A percentile compares a stretch with the other conserved stretches of the same genome.
phyloP scores from a whole-genome alignment of 352 stramenopile genomes.

The Nothophytophthora sp. region DNA sequence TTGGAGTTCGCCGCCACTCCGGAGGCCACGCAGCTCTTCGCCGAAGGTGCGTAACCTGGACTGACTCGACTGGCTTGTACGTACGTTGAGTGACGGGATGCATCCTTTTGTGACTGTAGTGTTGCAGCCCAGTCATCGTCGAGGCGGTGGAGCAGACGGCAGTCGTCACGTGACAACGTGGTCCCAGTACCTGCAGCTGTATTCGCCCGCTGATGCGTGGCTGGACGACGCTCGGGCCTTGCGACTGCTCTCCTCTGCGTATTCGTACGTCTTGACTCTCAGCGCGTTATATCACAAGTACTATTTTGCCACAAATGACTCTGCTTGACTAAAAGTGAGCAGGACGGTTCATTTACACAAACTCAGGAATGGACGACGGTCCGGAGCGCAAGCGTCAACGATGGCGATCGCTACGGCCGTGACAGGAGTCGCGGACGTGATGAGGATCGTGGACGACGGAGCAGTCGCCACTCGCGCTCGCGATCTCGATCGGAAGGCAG shows the following conservation, averaged over 20 bases:
- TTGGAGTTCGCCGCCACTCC: conserved; percentile 32
- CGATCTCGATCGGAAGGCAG: no score
- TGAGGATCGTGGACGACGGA: no score
- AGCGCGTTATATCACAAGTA: conserved; percentile 35
- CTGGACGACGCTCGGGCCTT: conserved; percentile 33
- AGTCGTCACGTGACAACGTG: conserved; percentile 30
- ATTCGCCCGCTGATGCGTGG: conserved; percentile 30
- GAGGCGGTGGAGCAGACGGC: conserved; percentile 10
- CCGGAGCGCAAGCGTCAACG: no score
- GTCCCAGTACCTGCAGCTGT: conserved; percentile 47
- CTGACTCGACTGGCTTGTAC: conserved; percentile 4
- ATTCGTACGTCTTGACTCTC: conserved; percentile 74
- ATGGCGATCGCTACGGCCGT: no score
- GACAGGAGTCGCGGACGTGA: no score
- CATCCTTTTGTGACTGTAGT: conserved; percentile 18
- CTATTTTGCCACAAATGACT: conserved; percentile 5
- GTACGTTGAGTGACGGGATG: background rate
- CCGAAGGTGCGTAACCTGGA: conserved; percentile 28
- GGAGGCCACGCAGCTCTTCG: conserved; percentile 44
- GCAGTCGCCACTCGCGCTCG: no score
- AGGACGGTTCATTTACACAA: no score
- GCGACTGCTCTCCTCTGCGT: conserved; percentile 63
- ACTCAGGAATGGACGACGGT: no score
- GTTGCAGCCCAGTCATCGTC: conserved; percentile 25
- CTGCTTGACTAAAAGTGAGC: no score